phyloP scores from a whole-genome alignment of 495 filamentous ascomycete genomes.

The Sphaerosporella brunnea region DNA sequence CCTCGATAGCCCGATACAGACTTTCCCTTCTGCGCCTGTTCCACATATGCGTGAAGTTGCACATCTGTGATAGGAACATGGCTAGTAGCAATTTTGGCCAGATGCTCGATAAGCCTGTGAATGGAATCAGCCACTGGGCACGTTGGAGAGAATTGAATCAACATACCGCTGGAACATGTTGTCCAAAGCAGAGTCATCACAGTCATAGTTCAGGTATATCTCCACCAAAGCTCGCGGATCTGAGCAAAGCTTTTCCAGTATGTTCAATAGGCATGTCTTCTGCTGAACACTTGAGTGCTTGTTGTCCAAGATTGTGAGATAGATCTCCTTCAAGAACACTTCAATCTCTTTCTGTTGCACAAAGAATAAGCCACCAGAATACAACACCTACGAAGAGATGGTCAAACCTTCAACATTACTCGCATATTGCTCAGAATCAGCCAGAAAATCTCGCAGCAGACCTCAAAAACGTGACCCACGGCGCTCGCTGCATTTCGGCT shows the following conservation, averaged over 20 bases:
- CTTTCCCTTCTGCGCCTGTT: slow-evolving; percentile 46
- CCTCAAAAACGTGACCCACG: slow-evolving; percentile 78
- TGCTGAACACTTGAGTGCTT: slow-evolving; percentile 71
- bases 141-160: not conserved
- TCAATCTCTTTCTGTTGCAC: slow-evolving; percentile 76
- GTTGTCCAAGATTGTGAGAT: slow-evolving; percentile 80
- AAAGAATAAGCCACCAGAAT: not conserved
- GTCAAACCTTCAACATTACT: slow-evolving; percentile 68
- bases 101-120: slow-evolving; percentile 65
- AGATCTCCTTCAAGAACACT: slow-evolving; percentile 95
- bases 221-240: slow-evolving; percentile 85
- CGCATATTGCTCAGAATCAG: slow-evolving; percentile 86
- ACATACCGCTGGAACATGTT: slow-evolving; percentile 75
- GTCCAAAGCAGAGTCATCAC: slow-evolving; percentile 76
- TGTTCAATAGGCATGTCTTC: slow-evolving; percentile 75
- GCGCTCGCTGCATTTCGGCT: slow-evolving; percentile 90
- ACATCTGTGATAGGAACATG: slow-evolving; percentile 51
- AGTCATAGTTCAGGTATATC: slow-evolving; percentile 97
- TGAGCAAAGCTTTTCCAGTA: slow-evolving; percentile 63
- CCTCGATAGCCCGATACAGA: slow-evolving; percentile 9
- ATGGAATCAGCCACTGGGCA: not conserved
- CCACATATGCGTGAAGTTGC: slow-evolving; percentile 73
- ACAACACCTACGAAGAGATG: not conserved
- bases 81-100: slow-evolving; percentile 62
- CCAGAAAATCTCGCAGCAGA: slow-evolving; percentile 96